phyloP scores from a whole-genome alignment of 2,329 filamentous ascomycete species.

The Claviceps citrina region DNA sequence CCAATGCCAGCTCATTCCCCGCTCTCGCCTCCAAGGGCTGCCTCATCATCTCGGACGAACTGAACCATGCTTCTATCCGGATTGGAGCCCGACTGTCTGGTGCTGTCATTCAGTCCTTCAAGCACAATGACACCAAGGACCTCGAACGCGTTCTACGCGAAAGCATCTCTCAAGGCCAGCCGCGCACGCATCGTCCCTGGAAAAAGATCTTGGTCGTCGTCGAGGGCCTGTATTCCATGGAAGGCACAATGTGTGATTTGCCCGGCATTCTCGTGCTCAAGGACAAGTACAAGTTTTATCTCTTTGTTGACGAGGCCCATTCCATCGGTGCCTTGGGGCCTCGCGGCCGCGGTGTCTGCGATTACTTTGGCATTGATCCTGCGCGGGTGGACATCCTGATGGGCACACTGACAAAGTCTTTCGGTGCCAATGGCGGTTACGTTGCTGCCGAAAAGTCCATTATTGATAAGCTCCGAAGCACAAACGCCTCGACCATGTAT shows the following conservation, averaged over 20 bases:
- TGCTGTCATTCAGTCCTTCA: conserved; percentile 90
- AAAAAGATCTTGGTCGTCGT: conserved; percentile 97
- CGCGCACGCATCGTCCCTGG: conserved; percentile 95
- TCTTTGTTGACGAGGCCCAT: conserved; percentile 94
- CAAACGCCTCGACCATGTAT: conserved; percentile 73
- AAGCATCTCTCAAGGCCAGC: conserved; percentile 89
- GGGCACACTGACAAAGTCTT: conserved; percentile 96
- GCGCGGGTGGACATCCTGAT: conserved; percentile 86
- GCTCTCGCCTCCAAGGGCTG: conserved; percentile 85
- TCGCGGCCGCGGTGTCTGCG: conserved; percentile 79
- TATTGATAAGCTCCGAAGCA: conserved; percentile 77
- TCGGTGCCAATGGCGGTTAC: conserved; percentile 95
- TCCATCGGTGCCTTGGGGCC: conserved; percentile 87
- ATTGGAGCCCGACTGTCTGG: conserved; percentile 87
- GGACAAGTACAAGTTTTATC: conserved; percentile 89
- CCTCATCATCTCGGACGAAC: conserved; percentile 87
- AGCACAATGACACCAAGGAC: conserved; percentile 88
- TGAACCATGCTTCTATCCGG: conserved; percentile 95
- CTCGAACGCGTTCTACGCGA: conserved; percentile 78
- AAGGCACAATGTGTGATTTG: conserved; percentile 97
- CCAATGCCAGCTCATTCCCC: conserved; percentile 84
- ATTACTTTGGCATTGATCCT: conserved; percentile 88
- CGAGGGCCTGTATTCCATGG: conserved; percentile 97
- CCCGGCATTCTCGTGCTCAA: conserved; percentile 76
- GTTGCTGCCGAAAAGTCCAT: conserved; percentile 77